Base-by-base conservation (phyloP, 2,329 filamentous ascomycete genomes). In the Fusarium nygamai region DNA sequence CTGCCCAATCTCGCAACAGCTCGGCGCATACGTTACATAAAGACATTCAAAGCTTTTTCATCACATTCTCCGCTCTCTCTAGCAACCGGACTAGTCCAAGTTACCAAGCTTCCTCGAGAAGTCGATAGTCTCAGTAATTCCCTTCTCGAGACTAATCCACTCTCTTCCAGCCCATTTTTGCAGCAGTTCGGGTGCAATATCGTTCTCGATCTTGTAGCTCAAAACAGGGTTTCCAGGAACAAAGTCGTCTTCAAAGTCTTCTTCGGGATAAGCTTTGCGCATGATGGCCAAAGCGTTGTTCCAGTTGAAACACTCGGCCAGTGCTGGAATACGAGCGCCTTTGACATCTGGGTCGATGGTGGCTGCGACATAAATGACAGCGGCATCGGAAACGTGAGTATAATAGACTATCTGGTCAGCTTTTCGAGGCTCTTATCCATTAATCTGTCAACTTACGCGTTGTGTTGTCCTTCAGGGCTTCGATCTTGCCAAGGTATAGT, bases 131-230 rank as follows among this genome's bases (percentile, higher is more conserved):
- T 76, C 74, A 3, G 36, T 68, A 0, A 77, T 44, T 4, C 51
- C 53, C 5, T 39, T 66, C 20, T 76, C 64, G 5, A 77, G 39
- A 3, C 31, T 34, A 0, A 74, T 71, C 73, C 75, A 76, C 1
- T 73, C 50, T 8, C 75, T 62, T 2, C 67, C 75, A 9, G 75
- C 75, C 75, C 75, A 77, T 11, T 77, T 77, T 24, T 54, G 43
- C 8, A 77, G 31, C 10, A 77, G 22, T 0, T 4, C n/a, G 2
- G 61, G 64, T 1, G 73, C 73, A 24, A 72, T 70, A 3, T 77
- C 50, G 9, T 77, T 66, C 17, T 74, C 72, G 1, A 77, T 59
- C 1, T 64, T 61, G 16, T 77, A 77, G 2, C 29, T 31, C 4
- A 77, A n/a, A 5, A 34, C 58, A 5, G 75, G 75, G 3, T 76